Evolutionary conservation across 1,284 basidiomycete genomes (phyloP).

Genomic region (Fomitopsis schrenkii): DNA sequence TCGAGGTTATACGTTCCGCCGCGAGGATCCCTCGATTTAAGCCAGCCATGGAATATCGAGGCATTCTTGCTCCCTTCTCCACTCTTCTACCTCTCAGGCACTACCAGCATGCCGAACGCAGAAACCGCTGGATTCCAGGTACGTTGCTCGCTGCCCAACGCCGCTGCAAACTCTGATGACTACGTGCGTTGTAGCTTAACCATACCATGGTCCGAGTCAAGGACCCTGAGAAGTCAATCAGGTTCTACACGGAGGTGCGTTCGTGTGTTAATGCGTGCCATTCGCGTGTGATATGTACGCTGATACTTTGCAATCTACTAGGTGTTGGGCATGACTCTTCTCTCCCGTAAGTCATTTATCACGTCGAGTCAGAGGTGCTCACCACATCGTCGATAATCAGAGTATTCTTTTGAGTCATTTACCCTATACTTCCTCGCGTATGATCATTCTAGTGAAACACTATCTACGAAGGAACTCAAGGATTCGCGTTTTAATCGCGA

Average conservation of each 20-base stretch:
- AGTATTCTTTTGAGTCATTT: conserved; percentile 51
- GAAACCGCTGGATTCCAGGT: conserved; percentile 10
- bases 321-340: conserved; percentile 83
- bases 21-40: background rate
- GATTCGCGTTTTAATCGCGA: conserved; percentile 49
- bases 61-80: background rate
- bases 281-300: background rate
- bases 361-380: background rate
- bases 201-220: conserved; percentile 89
- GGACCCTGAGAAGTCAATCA: conserved; percentile 75
- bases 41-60: background rate
- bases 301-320: conserved; percentile 19
- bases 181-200: conserved; percentile 54
- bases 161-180: background rate
- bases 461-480: conserved; percentile 33
- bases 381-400: conserved; percentile 26
- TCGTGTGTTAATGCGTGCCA: background rate
- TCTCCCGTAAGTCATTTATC: conserved; percentile 41
- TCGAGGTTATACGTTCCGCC: background rate
- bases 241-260: conserved; percentile 68
- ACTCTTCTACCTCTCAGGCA: background rate
- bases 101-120: conserved; percentile 2
- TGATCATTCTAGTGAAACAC: conserved; percentile 50
- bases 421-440: conserved; percentile 81
- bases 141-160: background rate